A percentile compares a stretch with the other conserved stretches of the same genome.
Evolutionary conservation across 352 stramenopile species (phyloP).

Genomic region (Chrysophaeum taylorii): DNA sequence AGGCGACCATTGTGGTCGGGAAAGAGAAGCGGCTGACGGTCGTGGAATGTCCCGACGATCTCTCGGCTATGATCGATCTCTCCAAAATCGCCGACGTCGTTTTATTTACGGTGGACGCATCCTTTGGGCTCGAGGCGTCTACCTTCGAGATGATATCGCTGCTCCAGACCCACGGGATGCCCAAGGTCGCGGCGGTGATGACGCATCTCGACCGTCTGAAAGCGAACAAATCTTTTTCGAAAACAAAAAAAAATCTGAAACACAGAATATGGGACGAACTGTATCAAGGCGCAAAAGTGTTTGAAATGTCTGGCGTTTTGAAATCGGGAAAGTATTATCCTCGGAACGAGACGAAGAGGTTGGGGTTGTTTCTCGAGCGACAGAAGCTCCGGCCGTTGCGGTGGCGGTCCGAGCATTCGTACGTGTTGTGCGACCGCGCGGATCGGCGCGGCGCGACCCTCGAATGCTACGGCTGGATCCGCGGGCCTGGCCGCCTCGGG

Average conservation of each 20-base stretch:
- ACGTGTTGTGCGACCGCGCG: constrained; percentile 90
- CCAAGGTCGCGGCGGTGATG: constrained; percentile 78
- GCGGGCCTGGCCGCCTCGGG: constrained; percentile 97
- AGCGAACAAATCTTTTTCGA: constrained; percentile 92
- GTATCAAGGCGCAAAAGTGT: constrained; percentile 71
- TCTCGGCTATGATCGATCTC: constrained; percentile 78
- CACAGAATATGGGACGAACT: constrained; percentile 98
- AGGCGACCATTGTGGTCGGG: constrained; percentile 93
- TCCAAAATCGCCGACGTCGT: constrained; percentile 98
- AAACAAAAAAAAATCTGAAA: constrained; percentile 97
- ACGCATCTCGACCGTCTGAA: constrained; percentile 97
- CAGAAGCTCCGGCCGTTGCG: constrained; percentile 93
- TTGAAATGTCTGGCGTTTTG: constrained; percentile 88
- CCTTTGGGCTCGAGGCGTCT: constrained; percentile 99
- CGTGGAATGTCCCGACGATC: constrained; percentile 92
- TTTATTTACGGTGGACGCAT: constrained; percentile 96
- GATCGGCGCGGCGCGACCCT: constrained; percentile 83
- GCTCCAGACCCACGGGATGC: constrained; percentile 80
- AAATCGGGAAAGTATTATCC: constrained; percentile 98
- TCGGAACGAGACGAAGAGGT: constrained; percentile 95
- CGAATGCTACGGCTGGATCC: constrained; percentile 89
- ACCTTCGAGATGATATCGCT: constrained; percentile 99
- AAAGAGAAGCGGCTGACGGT: constrained; percentile 95
- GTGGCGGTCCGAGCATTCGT: constrained; percentile 98
- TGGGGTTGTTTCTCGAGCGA: constrained; percentile 89